These are phyloP conservation scores for Kwoniella sp. DNA, from an alignment of 768 basidiomycete genomes.

Conservation along the genomic window DNA sequence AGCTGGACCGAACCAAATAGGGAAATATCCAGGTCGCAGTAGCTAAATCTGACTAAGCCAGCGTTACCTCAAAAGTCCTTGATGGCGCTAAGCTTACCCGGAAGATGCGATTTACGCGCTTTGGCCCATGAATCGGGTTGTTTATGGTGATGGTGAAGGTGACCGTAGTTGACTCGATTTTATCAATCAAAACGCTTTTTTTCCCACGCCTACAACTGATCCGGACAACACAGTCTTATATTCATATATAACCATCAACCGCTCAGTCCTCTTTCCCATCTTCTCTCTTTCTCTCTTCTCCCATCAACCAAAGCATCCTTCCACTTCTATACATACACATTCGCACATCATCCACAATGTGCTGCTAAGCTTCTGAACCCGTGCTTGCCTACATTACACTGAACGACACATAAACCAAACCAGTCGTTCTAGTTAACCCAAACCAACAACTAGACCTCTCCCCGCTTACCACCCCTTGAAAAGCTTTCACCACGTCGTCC, in stretches of 20 bases:
- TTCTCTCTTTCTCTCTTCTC: constrained; percentile 8
- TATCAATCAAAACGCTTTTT: constrained; percentile 3
- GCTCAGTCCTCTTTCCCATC: constrained; percentile 5
- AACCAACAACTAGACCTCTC: background rate
- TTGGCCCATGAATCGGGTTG: background rate
- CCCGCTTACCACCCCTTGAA: constrained; percentile 1
- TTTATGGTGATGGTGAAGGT: background rate
- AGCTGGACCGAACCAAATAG: background rate
- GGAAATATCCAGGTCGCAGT: no score
- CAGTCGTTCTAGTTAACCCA: constrained; percentile 12
- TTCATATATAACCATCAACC: constrained; percentile 11
- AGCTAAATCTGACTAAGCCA: constrained; percentile 1
- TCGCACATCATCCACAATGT: constrained; percentile 15
- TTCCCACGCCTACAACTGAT: constrained; percentile 12
- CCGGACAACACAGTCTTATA: background rate
- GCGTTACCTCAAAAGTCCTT: background rate
- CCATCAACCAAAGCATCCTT: background rate
- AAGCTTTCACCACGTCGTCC: constrained; percentile 19
- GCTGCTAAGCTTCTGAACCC: constrained; percentile 12
- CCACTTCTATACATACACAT: constrained; percentile 1
- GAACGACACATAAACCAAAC: constrained; percentile 4
- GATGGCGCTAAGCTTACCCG: background rate
- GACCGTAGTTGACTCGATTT: constrained; percentile 15
- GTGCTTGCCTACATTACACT: background rate
- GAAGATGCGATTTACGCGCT: no score